Percentiles rank a stretch among this genome's conserved stretches.
These are phyloP conservation scores for Parasitella parasitica DNA, from an alignment of 371 early-diverging fungal genomes.

Conservation along the genomic window DNA sequence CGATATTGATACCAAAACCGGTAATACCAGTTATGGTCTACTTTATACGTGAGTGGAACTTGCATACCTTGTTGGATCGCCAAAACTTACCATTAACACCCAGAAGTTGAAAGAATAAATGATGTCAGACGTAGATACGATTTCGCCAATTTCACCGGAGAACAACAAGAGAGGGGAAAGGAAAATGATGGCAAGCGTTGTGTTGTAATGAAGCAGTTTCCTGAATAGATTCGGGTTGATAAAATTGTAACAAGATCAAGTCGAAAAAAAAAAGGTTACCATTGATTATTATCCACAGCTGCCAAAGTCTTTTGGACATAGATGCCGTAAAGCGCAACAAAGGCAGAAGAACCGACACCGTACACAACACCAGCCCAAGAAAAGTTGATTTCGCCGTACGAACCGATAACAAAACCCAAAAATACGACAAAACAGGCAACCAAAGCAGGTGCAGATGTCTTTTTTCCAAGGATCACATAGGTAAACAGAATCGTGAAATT, in stretches of 20 bases:
- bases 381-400: conserved; percentile 72
- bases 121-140: conserved; percentile 35
- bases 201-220: conserved; percentile 73
- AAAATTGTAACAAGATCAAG: background rate
- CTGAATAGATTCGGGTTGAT: conserved; percentile 19
- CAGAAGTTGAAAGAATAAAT: conserved; percentile 63
- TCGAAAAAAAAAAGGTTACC: conserved; percentile 32
- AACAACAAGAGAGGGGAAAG: conserved; percentile 60
- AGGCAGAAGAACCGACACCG: conserved; percentile 68
- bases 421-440: conserved; percentile 66
- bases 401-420: conserved; percentile 71
- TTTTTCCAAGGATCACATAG: conserved; percentile 60
- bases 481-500: conserved; percentile 74
- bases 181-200: conserved; percentile 63
- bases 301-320: conserved; percentile 72
- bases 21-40: conserved; percentile 67
- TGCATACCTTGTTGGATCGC: background rate
- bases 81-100: conserved; percentile 58
- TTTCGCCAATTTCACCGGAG: conserved; percentile 63
- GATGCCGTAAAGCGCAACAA: conserved; percentile 76
- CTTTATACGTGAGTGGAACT: background rate
- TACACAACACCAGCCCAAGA: conserved; percentile 68
- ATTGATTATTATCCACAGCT: conserved; percentile 70
- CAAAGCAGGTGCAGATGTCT: conserved; percentile 57
- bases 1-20: conserved; percentile 75